Evolutionary conservation across 2,329 filamentous ascomycete genomes (phyloP).

Genomic region (Pseudopyricularia javanii): DNA sequence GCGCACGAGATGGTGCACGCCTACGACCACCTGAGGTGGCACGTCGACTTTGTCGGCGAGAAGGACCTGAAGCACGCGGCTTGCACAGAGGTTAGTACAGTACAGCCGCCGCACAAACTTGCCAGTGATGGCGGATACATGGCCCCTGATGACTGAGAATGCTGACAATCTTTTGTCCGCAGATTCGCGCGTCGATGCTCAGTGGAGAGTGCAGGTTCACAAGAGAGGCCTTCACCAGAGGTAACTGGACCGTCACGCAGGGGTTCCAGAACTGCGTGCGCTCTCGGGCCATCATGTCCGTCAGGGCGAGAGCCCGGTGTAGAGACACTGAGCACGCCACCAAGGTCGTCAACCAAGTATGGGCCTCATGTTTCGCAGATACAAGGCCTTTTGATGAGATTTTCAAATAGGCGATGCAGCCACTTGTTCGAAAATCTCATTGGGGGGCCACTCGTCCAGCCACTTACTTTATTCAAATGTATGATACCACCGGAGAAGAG

Average conservation of each 20-base stretch:
- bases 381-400: conserved; percentile 96
- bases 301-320: conserved; percentile 66
- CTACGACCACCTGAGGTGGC: conserved; percentile 85
- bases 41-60: conserved; percentile 65
- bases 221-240: conserved; percentile 71
- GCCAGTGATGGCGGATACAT: not conserved
- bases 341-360: conserved; percentile 91
- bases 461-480: not conserved
- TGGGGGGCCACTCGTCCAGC: not conserved
- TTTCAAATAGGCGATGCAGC: conserved; percentile 31
- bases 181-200: conserved; percentile 88
- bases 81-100: conserved; percentile 66
- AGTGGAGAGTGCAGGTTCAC: conserved; percentile 90
- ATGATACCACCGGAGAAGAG: not conserved
- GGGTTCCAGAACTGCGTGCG: conserved; percentile 92
- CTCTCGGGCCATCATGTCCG: conserved; percentile 64
- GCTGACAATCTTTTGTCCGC: conserved; percentile 7
- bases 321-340: conserved; percentile 77
- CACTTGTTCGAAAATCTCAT: not conserved
- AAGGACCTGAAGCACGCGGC: conserved; percentile 77
- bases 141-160: not conserved
- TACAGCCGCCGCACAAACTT: no score
- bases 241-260: conserved; percentile 79
- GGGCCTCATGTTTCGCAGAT: conserved; percentile 92
- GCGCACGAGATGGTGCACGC: conserved; percentile 98